Conservation (phyloP, 768 basidiomycete species). For the Rhizopogon salebrosus region DNA sequence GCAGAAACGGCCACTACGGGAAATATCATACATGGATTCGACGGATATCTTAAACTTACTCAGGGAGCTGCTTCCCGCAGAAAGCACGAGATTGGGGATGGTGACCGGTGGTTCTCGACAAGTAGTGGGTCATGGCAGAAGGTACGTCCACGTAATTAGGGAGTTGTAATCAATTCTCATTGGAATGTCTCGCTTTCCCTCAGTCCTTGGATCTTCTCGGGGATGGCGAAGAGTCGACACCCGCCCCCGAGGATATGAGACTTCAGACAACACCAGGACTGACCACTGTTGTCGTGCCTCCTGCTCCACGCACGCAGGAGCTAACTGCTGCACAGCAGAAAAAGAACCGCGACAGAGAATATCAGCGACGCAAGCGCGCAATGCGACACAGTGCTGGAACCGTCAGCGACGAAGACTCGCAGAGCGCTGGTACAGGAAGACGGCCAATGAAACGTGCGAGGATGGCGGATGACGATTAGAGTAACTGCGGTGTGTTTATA, state of each 20-base stretch:
- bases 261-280: slow-evolving; percentile 68
- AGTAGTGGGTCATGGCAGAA: slow-evolving; percentile 76
- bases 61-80: slow-evolving; percentile 47
- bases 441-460: slow-evolving; percentile 68
- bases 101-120: slow-evolving; percentile 76
- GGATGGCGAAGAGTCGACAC: slow-evolving; percentile 59
- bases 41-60: slow-evolving; percentile 77
- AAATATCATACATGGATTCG: slow-evolving; percentile 85
- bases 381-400: slow-evolving; percentile 60
- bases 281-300: slow-evolving; percentile 74
- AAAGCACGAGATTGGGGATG: slow-evolving; percentile 71
- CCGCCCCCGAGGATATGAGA: slow-evolving; percentile 60
- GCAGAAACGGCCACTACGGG: slow-evolving; percentile 79
- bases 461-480: slow-evolving; percentile 58
- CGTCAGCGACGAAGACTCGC: slow-evolving; percentile 66
- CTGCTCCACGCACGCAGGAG: slow-evolving; percentile 64
- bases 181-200: slow-evolving; percentile 6
- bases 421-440: slow-evolving; percentile 39
- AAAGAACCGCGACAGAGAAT: slow-evolving; percentile 74
- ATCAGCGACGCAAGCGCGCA: slow-evolving; percentile 74
- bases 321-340: slow-evolving; percentile 69
- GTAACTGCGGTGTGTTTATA: background rate
- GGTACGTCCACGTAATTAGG: slow-evolving; percentile 30
- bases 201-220: slow-evolving; percentile 74
- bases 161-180: background rate